Evolutionary conservation across 345 rosid species (phyloP), one percentile per base, ranked within the genome.

Genomic region (Iberis pinnata): DNA sequence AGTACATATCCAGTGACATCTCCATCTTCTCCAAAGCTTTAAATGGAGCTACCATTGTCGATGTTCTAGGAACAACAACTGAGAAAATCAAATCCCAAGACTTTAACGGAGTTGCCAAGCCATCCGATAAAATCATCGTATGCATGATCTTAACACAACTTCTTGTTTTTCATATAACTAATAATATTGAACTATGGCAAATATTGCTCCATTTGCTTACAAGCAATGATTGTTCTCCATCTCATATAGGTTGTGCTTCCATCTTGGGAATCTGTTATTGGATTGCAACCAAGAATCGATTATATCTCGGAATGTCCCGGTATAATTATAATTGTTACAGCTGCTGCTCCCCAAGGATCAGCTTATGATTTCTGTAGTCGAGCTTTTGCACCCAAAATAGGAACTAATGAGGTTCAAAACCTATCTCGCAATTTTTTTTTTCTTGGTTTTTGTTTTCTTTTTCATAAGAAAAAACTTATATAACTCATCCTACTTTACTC

Each of bases 241-340:
- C 29, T 49, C n/a, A 31, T 46, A 27, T 45, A 40, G 69, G 29
- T 55, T 53, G 84, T 79, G 55, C 69, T 89, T 41, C 67, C 88
- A 16, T 73, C 84, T 13, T 82, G 75, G 35, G 68, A 81, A 69
- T 64, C 60, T 55, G 84, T 86, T 4, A 27, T 48, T 3, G 73
- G 76, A 31, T 9, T 80, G 10, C 50, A 74, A 58, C 93, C 97
- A 26, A 63, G 43, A 60, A 18, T 69, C 17, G 84, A 74, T 37
- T 70, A 74, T 27, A 73, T 83, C 43, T 0, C 0, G 18, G 73
- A 80, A 63, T 81, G 73, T 49, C 82, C 86, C 16, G 78, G 79
- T 6, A 51, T 40, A 53, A 60, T 83, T 27, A 59, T 81, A 6
- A 61, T 83, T 53, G 79, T 83, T 49, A 59, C 89, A 12, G 86